These are phyloP conservation scores for Colletotrichum caudatum DNA, from an alignment of 2,329 filamentous ascomycete genomes.

Conservation along the genomic window DNA sequence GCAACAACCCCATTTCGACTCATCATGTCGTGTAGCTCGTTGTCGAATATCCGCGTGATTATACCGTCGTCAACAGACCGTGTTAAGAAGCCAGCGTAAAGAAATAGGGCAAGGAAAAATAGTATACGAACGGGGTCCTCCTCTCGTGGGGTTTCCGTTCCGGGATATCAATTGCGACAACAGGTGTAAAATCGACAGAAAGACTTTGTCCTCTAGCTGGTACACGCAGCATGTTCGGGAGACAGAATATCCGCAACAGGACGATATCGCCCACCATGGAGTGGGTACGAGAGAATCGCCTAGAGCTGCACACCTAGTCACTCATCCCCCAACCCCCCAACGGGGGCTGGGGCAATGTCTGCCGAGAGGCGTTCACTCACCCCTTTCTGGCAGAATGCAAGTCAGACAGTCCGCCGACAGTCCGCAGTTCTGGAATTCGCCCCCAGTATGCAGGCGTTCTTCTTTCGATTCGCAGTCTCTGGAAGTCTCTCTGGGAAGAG, in stretches of 20 bases:
- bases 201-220: slow-evolving; percentile 6
- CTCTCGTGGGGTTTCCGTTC: slow-evolving; percentile 14
- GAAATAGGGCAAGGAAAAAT: not conserved
- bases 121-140: slow-evolving; percentile 19
- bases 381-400: slow-evolving; percentile 29
- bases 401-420: slow-evolving; percentile 3
- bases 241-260: slow-evolving; percentile 10
- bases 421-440: slow-evolving; percentile 29
- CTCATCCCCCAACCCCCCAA: slow-evolving; percentile 38
- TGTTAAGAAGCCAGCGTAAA: slow-evolving; percentile 9
- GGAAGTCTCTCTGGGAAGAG: not conserved
- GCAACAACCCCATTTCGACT: slow-evolving; percentile 31
- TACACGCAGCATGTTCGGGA: slow-evolving; percentile 9
- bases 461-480: not conserved
- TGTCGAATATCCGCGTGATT: slow-evolving; percentile 34
- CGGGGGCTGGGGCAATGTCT: slow-evolving; percentile 28
- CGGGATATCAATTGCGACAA: slow-evolving; percentile 25
- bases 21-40: slow-evolving; percentile 38
- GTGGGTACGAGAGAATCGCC: slow-evolving; percentile 25
- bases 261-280: slow-evolving; percentile 29
- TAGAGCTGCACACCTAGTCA: slow-evolving; percentile 40
- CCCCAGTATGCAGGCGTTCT: slow-evolving; percentile 15
- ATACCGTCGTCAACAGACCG: slow-evolving; percentile 25
- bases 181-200: slow-evolving; percentile 22
- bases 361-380: slow-evolving; percentile 39